Percentiles rank a stretch among this genome's conserved stretches.
Conservation (phyloP, 2,329 filamentous ascomycete species). For the Colletotrichum sp. region DNA sequence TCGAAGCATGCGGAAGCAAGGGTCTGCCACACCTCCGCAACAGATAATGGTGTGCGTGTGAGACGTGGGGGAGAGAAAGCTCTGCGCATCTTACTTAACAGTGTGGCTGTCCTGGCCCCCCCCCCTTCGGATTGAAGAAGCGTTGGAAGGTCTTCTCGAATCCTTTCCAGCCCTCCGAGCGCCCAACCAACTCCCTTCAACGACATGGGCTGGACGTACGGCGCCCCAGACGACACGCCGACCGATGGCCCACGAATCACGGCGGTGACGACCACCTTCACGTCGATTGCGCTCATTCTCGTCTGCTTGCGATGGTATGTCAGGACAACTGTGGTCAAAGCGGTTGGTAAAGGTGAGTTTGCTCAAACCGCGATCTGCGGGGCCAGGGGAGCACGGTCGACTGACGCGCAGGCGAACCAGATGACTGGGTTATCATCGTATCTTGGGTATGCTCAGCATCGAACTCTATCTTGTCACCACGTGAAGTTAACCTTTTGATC, state of each 20-base stretch:
- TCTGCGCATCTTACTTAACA: neutral
- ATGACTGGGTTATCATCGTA: conserved; percentile 24
- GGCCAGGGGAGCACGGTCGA: neutral
- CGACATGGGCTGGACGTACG: conserved; percentile 42
- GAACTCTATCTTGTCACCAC: neutral
- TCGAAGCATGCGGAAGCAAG: neutral
- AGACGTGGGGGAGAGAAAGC: neutral
- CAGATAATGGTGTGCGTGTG: neutral
- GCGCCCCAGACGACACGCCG: conserved; percentile 34
- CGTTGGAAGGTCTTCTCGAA: neutral
- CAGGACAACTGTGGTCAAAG: conserved; percentile 35
- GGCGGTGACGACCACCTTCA: conserved; percentile 32
- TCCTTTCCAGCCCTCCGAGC: neutral
- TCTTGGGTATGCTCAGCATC: conserved; percentile 29
- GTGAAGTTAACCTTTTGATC: neutral
- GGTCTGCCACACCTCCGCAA: neutral
- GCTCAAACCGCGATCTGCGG: neutral
- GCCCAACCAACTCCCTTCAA: neutral
- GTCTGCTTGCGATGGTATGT: conserved; percentile 39
- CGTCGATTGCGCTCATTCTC: conserved; percentile 31
- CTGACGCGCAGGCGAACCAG: neutral
- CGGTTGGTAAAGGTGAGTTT: conserved; percentile 29
- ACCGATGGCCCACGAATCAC: conserved; percentile 38
- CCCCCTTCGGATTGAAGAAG: neutral
- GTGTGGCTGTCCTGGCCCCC: neutral